Conservation (phyloP, 1,284 basidiomycete species). For the Ganoderma resinaceum region DNA sequence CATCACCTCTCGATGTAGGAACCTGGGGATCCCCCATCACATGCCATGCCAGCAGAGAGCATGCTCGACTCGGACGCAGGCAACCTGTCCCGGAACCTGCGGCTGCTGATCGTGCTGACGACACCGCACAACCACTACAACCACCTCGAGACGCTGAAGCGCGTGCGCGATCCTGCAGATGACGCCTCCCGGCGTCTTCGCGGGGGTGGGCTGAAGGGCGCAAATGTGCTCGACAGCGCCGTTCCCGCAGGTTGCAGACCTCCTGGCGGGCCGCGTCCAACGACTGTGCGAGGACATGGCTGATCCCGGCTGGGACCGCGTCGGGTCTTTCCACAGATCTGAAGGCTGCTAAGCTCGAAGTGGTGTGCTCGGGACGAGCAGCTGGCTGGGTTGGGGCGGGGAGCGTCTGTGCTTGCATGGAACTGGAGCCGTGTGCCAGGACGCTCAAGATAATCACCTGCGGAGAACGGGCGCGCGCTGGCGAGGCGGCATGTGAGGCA, state of each 20-base stretch:
- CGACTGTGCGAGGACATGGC: slow-evolving; percentile 57
- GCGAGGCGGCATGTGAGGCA: not conserved
- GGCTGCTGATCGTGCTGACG: slow-evolving; percentile 59
- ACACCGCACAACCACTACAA: slow-evolving; percentile 62
- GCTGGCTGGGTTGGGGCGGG: not conserved
- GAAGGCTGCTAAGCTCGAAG: not conserved
- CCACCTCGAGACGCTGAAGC: slow-evolving; percentile 65
- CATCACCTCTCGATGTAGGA: slow-evolving; percentile 21
- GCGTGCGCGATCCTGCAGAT: slow-evolving; percentile 56
- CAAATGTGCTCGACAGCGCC: slow-evolving; percentile 60
- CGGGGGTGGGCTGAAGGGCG: slow-evolving; percentile 40
- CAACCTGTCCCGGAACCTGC: slow-evolving; percentile 51
- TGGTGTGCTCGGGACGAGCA: not conserved
- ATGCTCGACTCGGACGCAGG: slow-evolving; percentile 44
- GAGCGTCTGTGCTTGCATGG: not conserved
- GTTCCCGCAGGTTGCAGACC: slow-evolving; percentile 59
- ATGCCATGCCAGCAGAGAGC: slow-evolving; percentile 32
- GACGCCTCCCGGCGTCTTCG: slow-evolving; percentile 41
- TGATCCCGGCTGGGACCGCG: slow-evolving; percentile 36
- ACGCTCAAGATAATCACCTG: not conserved
- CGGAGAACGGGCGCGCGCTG: not conserved
- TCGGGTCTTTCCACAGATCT: slow-evolving; percentile 28
- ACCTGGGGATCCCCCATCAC: not conserved
- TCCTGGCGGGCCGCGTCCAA: slow-evolving; percentile 57
- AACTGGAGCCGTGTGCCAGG: not conserved